Conservation (phyloP, 495 filamentous ascomycete genomes). For the Chaetomium tenue region DNA sequence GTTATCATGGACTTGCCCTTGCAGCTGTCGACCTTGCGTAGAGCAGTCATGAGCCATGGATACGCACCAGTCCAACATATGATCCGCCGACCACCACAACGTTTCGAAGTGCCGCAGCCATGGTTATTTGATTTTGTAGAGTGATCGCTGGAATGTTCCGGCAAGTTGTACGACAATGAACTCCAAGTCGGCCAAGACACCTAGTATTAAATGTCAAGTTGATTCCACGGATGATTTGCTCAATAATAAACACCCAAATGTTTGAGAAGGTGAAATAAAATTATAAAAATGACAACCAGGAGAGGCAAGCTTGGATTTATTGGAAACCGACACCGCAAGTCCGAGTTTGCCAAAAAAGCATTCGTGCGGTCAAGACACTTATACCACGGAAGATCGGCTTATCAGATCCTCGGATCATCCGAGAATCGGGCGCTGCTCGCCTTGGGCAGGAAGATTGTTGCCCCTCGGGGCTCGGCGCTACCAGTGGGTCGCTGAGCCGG, state of each 20-base stretch:
- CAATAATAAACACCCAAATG: too few relatives aligned
- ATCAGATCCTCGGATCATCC: constrained; percentile 11
- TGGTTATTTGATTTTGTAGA: background rate
- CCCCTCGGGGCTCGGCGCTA: constrained; percentile 16
- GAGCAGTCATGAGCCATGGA: background rate
- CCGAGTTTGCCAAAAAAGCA: too few relatives aligned
- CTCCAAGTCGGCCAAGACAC: too few relatives aligned
- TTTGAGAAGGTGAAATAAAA: background rate
- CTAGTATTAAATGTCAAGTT: too few relatives aligned
- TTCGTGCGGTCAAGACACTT: background rate
- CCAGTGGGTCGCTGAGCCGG: constrained; percentile 12
- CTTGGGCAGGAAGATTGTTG: background rate
- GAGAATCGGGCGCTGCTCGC: background rate
- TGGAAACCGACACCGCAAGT: too few relatives aligned
- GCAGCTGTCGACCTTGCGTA: background rate
- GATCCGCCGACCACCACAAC: constrained; percentile 34
- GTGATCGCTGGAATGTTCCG: background rate
- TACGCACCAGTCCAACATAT: constrained; percentile 33
- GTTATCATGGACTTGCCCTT: background rate
- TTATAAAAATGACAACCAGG: background rate
- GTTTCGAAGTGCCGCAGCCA: constrained; percentile 24
- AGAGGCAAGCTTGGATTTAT: too few relatives aligned
- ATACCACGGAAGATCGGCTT: background rate
- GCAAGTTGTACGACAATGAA: too few relatives aligned
- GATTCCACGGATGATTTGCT: too few relatives aligned